Percentiles rank a stretch among this genome's conserved stretches.
Conservation (phyloP, 2,329 filamentous ascomycete species). For the Cordyceps javanica region DNA sequence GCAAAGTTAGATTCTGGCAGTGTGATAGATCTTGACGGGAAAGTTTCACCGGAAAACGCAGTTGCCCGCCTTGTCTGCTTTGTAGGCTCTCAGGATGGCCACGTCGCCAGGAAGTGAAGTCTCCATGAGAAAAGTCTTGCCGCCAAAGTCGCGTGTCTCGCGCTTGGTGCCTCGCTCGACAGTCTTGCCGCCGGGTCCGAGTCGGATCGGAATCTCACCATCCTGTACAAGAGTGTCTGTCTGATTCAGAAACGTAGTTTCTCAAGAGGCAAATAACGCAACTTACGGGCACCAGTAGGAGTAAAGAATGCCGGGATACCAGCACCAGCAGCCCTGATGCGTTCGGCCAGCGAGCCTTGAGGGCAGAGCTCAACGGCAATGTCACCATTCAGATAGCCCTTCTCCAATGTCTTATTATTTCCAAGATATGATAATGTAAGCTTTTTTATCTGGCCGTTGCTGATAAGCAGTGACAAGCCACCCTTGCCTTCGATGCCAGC, state of each 20-base stretch:
- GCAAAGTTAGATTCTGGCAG: not conserved
- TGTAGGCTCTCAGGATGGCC: constrained; percentile 70
- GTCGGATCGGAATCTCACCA: constrained; percentile 60
- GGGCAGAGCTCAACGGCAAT: constrained; percentile 71
- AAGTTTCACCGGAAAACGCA: constrained; percentile 66
- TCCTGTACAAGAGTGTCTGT: constrained; percentile 59
- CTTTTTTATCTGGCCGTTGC: constrained; percentile 63
- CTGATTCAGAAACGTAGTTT: constrained; percentile 13
- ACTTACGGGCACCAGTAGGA: constrained; percentile 61
- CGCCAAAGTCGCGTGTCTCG: constrained; percentile 67
- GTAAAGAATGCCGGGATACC: constrained; percentile 80
- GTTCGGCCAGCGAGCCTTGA: constrained; percentile 68
- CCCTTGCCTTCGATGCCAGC: constrained; percentile 63
- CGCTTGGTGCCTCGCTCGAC: constrained; percentile 59
- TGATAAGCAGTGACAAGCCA: constrained; percentile 62
- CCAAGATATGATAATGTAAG: constrained; percentile 72
- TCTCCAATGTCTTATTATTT: constrained; percentile 69
- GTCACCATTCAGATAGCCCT: constrained; percentile 67
- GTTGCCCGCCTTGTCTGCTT: constrained; percentile 71
- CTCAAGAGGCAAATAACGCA: not conserved
- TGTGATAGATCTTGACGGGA: not conserved
- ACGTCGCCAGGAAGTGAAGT: constrained; percentile 69
- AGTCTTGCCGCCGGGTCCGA: constrained; percentile 53
- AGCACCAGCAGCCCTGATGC: constrained; percentile 65
- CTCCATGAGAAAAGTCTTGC: constrained; percentile 71